A percentile compares a stretch with the other conserved stretches of the same genome.
These are phyloP conservation scores for Metschnikowia kunwiensis DNA, from an alignment of 805 yeast genomes.

Conservation along the genomic window DNA sequence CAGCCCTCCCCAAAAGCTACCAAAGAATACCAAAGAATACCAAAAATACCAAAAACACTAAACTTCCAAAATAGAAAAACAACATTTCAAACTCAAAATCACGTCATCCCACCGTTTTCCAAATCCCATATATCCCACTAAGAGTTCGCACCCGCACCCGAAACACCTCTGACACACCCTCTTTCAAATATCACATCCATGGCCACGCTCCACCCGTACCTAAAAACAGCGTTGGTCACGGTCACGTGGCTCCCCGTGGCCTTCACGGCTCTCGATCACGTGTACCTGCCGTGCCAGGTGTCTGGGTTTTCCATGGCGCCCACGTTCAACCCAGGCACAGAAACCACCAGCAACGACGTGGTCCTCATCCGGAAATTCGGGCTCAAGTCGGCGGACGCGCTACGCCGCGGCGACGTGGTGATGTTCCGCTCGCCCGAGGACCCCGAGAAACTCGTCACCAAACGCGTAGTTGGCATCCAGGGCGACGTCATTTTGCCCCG, in stretches of 20 bases:
- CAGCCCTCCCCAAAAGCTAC: too few relatives aligned
- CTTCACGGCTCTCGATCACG: conserved; percentile 64
- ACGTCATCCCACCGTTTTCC: too few relatives aligned
- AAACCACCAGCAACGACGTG: conserved; percentile 49
- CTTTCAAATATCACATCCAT: too few relatives aligned
- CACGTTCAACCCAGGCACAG: conserved; percentile 68
- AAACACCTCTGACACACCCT: too few relatives aligned
- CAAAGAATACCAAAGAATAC: too few relatives aligned
- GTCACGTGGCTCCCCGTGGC: conserved; percentile 76
- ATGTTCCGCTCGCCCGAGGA: conserved; percentile 77
- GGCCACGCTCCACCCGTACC: too few relatives aligned
- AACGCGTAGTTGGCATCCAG: conserved; percentile 71
- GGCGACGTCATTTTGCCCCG: conserved; percentile 68
- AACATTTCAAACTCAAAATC: too few relatives aligned
- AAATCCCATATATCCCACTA: too few relatives aligned
- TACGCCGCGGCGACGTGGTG: conserved; percentile 66
- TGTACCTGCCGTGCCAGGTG: conserved; percentile 68
- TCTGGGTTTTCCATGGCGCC: conserved; percentile 89
- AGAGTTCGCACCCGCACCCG: too few relatives aligned
- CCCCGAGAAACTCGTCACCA: conserved; percentile 72
- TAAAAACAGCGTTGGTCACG: conserved; percentile 20
- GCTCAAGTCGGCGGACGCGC: conserved; percentile 43
- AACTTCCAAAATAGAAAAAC: too few relatives aligned
- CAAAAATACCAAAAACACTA: too few relatives aligned
- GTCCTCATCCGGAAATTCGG: conserved; percentile 69